Conservation (phyloP, 768 basidiomycete species). For the Termitomyces sp. region DNA sequence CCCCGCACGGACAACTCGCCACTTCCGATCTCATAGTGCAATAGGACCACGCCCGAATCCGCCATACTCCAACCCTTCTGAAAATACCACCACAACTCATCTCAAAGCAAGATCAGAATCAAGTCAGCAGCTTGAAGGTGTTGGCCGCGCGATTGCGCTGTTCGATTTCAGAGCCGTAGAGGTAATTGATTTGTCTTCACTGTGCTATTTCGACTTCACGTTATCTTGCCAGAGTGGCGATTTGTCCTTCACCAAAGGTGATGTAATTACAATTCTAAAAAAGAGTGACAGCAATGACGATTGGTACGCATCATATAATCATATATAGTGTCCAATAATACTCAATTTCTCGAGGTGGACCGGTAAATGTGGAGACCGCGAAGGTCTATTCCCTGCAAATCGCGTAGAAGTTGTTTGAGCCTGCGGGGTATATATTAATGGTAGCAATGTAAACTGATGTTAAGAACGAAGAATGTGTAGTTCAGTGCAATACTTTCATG, state of each 20-base stretch:
- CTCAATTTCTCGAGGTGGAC: slow-evolving; percentile 54
- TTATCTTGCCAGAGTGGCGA: slow-evolving; percentile 52
- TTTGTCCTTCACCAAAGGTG: slow-evolving; percentile 70
- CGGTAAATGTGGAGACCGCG: slow-evolving; percentile 52
- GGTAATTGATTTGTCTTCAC: slow-evolving; percentile 29
- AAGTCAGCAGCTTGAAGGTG: slow-evolving; percentile 45
- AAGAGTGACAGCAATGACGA: slow-evolving; percentile 71
- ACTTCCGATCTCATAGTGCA: slow-evolving; percentile 6
- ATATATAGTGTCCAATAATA: neutral
- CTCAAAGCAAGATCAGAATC: slow-evolving; percentile 44
- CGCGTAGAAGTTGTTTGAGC: slow-evolving; percentile 62
- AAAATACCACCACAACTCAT: neutral
- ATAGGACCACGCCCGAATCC: neutral
- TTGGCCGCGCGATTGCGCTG: slow-evolving; percentile 69
- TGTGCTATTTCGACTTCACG: slow-evolving; percentile 3
- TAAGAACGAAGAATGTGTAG: neutral
- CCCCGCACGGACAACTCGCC: neutral
- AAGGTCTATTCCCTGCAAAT: slow-evolving; percentile 80
- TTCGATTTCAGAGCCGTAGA: slow-evolving; percentile 72
- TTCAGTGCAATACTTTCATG: neutral
- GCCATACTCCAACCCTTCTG: neutral
- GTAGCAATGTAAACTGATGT: neutral
- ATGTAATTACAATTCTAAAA: slow-evolving; percentile 63
- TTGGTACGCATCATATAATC: slow-evolving; percentile 41
- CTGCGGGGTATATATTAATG: neutral